Evolutionary conservation across 495 filamentous ascomycete species (phyloP), one percentile per base, ranked within the genome.

Genomic region (Zalerion maritima): DNA sequence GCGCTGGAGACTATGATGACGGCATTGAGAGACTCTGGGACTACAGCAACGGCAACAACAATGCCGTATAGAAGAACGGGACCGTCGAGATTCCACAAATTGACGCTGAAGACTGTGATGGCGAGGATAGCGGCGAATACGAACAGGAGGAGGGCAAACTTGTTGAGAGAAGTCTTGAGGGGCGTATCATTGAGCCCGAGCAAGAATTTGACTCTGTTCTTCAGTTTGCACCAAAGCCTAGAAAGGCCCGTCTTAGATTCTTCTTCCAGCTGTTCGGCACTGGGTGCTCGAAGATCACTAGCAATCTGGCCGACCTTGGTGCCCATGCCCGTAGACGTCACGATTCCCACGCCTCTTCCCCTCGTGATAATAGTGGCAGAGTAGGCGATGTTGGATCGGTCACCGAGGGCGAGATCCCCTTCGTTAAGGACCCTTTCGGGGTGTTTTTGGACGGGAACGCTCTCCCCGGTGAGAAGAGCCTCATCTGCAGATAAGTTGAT

Each of bases 1-100:
- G 77, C 74, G 62, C 81, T 75, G 12, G 75, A 81, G 37, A 82
- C 80, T 1, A 77, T 82, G 37, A 84, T 51, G 24, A 81, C 76
- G 14, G 76, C 78, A 26, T 81, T 78, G 29, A 84, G 58, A 36
- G 73, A 79, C 39, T 78, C 78, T 2, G 78, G 78, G 35, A 84
- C 78, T 50, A 81, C 76, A 9, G 75, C 75, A 5, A 81, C 75
- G 11, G 73, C 75, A 6, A 71, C 67, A 35, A 58, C 65, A 27
- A 71, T 69, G 32, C 64, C 64, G 49, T 81, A 80, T 37, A 81
- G 71, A 31, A 81, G 67, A 18, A 77, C 69, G 28, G 75, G 70
- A 15, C 62, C 64, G 21, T 66, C 60, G 31, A 67, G 57, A 15
- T 67, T 54, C 57, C 66, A 79, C 18, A 66, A 49, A 35, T 69